phyloP scores from a whole-genome alignment of 768 basidiomycete species.

The Mycena leptocephala region DNA sequence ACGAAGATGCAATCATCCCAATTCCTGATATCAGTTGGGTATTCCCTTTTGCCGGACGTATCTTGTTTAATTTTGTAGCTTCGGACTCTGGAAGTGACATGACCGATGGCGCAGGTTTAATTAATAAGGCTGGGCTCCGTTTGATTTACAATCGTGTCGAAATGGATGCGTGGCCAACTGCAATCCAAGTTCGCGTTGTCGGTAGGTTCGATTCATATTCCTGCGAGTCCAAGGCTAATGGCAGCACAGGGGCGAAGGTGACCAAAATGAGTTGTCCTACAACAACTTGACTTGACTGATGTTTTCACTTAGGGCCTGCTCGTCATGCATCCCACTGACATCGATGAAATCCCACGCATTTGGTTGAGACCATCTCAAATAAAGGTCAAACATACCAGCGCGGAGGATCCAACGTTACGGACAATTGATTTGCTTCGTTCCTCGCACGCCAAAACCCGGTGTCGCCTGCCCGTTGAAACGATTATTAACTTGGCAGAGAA shows the following conservation, averaged over 20 bases:
- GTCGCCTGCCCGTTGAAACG: slow-evolving; percentile 68
- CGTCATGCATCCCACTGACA: slow-evolving; percentile 47
- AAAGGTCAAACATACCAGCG: slow-evolving; percentile 51
- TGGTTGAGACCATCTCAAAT: slow-evolving; percentile 54
- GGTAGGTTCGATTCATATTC: slow-evolving; percentile 37
- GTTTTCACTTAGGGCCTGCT: slow-evolving; percentile 43
- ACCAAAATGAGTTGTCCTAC: neutral
- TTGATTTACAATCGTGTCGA: slow-evolving; percentile 45
- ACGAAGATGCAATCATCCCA: slow-evolving; percentile 44
- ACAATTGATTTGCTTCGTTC: slow-evolving; percentile 69
- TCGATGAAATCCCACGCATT: slow-evolving; percentile 43
- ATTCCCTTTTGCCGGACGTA: neutral
- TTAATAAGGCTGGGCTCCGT: slow-evolving; percentile 50
- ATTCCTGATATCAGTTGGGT: slow-evolving; percentile 52
- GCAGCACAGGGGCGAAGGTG: slow-evolving; percentile 26
- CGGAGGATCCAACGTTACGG: slow-evolving; percentile 58
- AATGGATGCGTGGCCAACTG: slow-evolving; percentile 53
- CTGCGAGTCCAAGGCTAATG: neutral
- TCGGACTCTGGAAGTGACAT: slow-evolving; percentile 50
- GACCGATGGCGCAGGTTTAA: slow-evolving; percentile 60
- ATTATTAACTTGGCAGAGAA: slow-evolving; percentile 80
- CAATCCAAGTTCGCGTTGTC: slow-evolving; percentile 56
- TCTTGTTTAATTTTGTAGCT: slow-evolving; percentile 38
- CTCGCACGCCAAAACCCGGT: slow-evolving; percentile 63
- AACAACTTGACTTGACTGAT: neutral